Percentiles rank a stretch among this genome's conserved stretches.
These are phyloP conservation scores for Botrytis galanthina DNA, from an alignment of 2,329 filamentous ascomycete species.

Conservation along the genomic window DNA sequence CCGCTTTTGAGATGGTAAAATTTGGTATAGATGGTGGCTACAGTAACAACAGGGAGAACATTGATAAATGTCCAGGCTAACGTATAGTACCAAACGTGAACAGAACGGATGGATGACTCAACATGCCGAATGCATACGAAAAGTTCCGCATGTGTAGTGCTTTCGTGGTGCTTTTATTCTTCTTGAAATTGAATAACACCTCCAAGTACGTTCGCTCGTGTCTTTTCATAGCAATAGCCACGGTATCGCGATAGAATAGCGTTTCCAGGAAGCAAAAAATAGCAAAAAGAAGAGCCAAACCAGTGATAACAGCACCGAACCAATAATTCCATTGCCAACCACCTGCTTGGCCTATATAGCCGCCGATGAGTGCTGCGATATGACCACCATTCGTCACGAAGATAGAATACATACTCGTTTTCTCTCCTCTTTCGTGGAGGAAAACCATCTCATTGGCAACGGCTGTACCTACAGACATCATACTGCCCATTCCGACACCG, in stretches of 20 bases:
- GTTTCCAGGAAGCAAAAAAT: not conserved
- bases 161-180: not conserved
- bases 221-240: not conserved
- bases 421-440: not conserved
- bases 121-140: not conserved
- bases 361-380: not conserved
- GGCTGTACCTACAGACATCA: not conserved
- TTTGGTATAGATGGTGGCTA: not conserved
- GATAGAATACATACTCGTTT: not conserved
- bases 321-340: not conserved
- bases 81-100: not conserved
- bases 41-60: not conserved
- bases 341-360: not conserved
- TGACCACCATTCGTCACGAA: not conserved
- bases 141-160: not conserved
- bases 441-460: not conserved
- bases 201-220: not conserved
- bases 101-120: not conserved
- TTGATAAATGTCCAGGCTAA: not conserved
- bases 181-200: not conserved
- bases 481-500: not conserved
- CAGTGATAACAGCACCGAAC: not conserved
- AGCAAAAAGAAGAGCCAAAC: not conserved
- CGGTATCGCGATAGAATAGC: not conserved
- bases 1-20: not conserved